phyloP scores from a whole-genome alignment of 768 basidiomycete species.

The Psilocybe subaeruginosa region DNA sequence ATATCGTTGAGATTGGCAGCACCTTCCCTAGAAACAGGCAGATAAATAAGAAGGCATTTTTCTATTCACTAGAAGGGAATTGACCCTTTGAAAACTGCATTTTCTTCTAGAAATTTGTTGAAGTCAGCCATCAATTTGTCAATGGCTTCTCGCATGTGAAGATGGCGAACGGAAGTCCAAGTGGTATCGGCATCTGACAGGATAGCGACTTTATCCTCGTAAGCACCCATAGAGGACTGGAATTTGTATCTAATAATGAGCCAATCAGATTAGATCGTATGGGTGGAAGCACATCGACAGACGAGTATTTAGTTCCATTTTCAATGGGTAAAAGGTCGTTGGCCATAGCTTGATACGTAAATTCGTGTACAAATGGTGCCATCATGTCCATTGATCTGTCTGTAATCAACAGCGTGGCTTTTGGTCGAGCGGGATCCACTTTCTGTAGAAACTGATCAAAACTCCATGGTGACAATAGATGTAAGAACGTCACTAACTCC shows the following conservation, averaged over 20 bases:
- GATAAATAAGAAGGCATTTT: constrained; percentile 6
- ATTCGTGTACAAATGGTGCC: constrained; percentile 93
- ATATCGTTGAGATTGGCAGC: constrained; percentile 93
- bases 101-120: constrained; percentile 90
- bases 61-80: constrained; percentile 21
- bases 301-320: constrained; percentile 87
- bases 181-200: constrained; percentile 88
- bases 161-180: constrained; percentile 92
- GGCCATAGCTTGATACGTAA: constrained; percentile 99
- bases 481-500: constrained; percentile 55
- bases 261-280: not conserved
- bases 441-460: constrained; percentile 41
- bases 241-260: constrained; percentile 77
- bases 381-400: constrained; percentile 96
- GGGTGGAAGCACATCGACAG: constrained; percentile 32
- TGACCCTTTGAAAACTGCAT: constrained; percentile 92
- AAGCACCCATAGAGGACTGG: constrained; percentile 82
- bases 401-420: constrained; percentile 85
- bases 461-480: not conserved
- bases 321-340: constrained; percentile 91
- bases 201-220: constrained; percentile 85
- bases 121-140: constrained; percentile 97
- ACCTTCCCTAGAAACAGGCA: constrained; percentile 53
- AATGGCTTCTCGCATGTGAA: constrained; percentile 99
- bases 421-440: constrained; percentile 63